Base-by-base conservation (phyloP, 257 asterid species). In the Mitragyna speciosa region DNA sequence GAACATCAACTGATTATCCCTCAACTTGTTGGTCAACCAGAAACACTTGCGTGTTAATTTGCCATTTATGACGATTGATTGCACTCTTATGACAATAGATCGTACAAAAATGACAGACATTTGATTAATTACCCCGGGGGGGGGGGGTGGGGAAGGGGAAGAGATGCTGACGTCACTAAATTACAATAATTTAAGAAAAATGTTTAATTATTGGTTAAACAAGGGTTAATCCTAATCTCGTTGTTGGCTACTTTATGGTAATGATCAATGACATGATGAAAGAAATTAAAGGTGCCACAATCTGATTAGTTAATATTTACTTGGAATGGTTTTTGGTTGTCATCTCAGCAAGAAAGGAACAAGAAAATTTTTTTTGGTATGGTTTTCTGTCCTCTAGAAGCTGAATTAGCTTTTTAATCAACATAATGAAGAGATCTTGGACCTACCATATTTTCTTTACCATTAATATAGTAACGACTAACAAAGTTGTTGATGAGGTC, bases 191-290 rank as follows among this genome's bases (percentile, higher is more conserved):
- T 64, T 12, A 15, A 36, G 20, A 1, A 36, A 64, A 41, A 14
- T 26, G 64, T 76, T 65, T 59, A 33, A 72, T 43, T 72, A 82
- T 77, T 72, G 85, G 72, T 54, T 39, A 51, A n/a, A 70, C 52
- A 45, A 76, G 73, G 8, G 30, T 15, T 52, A 56, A 56, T 75
- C 72, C 76, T 75, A 28, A 51, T 76, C 71, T 36, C 9, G 51
- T 26, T 12, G 39, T 7, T 3, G 11, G 8, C 58, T 31, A 56
- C 36, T 74, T 43, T 59, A 52, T 26, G 52, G 74, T 1, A 31
- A 45, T 51, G 47, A 79, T 33, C 12, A 79, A 36, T 28, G 54
- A 72, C 64, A 47, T 19, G 63, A 7, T 26, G 33, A 48, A 72
- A 69, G n/a, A 33, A 77, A 67, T 47, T 20, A 12, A 0, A 47